Evolutionary conservation across 441 rosid species (phyloP).

Genomic region (Dalechampia spathulata): DNA sequence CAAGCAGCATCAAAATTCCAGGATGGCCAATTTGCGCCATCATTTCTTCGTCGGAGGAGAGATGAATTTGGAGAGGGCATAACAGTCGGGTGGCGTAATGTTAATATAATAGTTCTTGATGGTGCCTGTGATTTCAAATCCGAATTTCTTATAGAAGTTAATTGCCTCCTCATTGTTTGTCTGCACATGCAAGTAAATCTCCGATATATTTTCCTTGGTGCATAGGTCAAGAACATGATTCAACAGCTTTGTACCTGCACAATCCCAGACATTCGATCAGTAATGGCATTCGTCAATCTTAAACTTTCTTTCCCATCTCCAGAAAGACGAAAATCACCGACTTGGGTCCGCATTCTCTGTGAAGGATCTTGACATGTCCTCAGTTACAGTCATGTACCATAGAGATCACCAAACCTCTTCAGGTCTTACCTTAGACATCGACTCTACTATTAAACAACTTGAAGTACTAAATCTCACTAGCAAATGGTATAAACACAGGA

Average conservation of each 20-base stretch:
- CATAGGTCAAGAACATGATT: slow-evolving; percentile 80
- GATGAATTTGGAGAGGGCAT: slow-evolving; percentile 57
- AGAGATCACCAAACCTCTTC: no score
- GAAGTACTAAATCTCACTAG: no score
- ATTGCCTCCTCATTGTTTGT: slow-evolving; percentile 94
- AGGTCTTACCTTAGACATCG: no score
- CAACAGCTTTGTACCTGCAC: slow-evolving; percentile 73
- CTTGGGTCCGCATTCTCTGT: no score
- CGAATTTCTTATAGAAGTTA: slow-evolving; percentile 90
- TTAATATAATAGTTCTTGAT: slow-evolving; percentile 76
- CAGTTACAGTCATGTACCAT: no score
- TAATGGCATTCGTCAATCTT: not conserved
- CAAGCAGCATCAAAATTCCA: slow-evolving; percentile 9
- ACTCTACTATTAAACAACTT: no score
- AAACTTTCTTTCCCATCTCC: not conserved
- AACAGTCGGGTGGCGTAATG: slow-evolving; percentile 83
- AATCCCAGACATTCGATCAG: slow-evolving; percentile 16
- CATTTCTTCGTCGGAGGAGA: slow-evolving; percentile 44
- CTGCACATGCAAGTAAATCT: slow-evolving; percentile 93
- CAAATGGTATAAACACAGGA: no score
- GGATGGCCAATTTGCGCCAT: slow-evolving; percentile 6
- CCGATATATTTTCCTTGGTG: slow-evolving; percentile 57
- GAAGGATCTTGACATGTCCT: no score
- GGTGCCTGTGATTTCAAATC: slow-evolving; percentile 71
- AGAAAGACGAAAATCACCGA: no score